Evolutionary conservation across 495 filamentous ascomycete species (phyloP).

Genomic region (Halenospora varia): DNA sequence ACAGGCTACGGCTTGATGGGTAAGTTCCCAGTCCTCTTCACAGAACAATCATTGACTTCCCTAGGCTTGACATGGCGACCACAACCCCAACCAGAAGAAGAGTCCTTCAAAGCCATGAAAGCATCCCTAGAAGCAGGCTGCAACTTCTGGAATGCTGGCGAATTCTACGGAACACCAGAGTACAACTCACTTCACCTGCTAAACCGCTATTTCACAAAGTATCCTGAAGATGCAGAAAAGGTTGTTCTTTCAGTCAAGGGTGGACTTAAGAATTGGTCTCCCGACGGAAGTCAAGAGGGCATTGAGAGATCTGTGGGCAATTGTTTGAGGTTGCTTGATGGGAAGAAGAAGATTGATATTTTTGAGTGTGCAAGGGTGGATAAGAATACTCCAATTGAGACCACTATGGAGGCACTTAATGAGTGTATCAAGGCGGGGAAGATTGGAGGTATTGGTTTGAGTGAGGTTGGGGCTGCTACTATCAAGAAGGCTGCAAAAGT

Average conservation of each 20-base stretch:
- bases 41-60: background rate
- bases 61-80: conserved; percentile 73
- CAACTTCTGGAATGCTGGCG: conserved; percentile 80
- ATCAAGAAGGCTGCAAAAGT: conserved; percentile 69
- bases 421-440: conserved; percentile 67
- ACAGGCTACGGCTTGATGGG: conserved; percentile 59
- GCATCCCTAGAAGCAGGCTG: conserved; percentile 59
- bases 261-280: conserved; percentile 26
- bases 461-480: conserved; percentile 68
- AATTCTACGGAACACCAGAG: conserved; percentile 71
- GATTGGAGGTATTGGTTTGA: conserved; percentile 73
- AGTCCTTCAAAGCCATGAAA: conserved; percentile 65
- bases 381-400: conserved; percentile 45
- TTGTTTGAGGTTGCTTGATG: conserved; percentile 56
- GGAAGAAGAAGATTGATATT: conserved; percentile 77
- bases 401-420: conserved; percentile 49
- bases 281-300: conserved; percentile 53
- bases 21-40: conserved; percentile 7
- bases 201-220: conserved; percentile 60
- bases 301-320: conserved; percentile 66
- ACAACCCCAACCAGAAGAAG: conserved; percentile 49
- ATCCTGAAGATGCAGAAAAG: conserved; percentile 64
- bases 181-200: conserved; percentile 64
- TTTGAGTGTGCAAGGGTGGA: conserved; percentile 78
- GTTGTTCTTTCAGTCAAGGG: conserved; percentile 66